Evolutionary conservation across 2,329 filamentous ascomycete genomes (phyloP), one percentile per base, ranked within the genome.

Genomic region (Ophiostoma sp.): DNA sequence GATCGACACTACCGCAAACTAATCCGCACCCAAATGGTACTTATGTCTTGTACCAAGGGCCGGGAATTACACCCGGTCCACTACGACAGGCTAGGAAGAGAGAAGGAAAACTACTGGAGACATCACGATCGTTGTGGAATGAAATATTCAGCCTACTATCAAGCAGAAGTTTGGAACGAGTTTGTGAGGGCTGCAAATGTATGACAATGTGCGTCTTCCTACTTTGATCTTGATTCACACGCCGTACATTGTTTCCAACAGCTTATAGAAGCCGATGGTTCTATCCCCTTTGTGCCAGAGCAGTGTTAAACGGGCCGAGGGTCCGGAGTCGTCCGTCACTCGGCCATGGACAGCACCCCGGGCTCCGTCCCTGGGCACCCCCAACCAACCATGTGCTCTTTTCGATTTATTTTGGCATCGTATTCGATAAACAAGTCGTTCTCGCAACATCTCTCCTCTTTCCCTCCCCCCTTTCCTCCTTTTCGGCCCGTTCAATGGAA

Each of bases 401-500:
- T 44, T 5, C 17, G 3, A 3, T 44, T 44, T 15, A 15, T 54
- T 3, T 54, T 15, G 48, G n/a, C 17, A 48, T 48, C 44, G 44
- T 48, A 54, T 54, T 23, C 48, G 48, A 54, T 54, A 44, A 15
- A 4, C 15, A 15, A 48, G 44, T 48, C 44, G 44, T 48, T 7
- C 10, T 39, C 1, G 36, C 13, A 39, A 11, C 36, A 39, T 10
- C 17, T 7, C 6, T 48, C 17, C 3, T 57, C 52, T 23, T 48
- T n/a, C 17, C 17, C 44, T 48, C 44, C 11, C 17, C 20, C 17
- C 15, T 48, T 17, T 20, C 6, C 44, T 48, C 17, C 52, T 27
- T 57, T 57, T 57, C 52, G 52, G 52, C 52, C 52, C 52, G 52
- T 57, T 57, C 52, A 27, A 23, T 27, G 44, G 44, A 57, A 57